Evolutionary conservation across 306 rosid species (phyloP), one percentile per base, ranked within the genome.

Genomic region (Adenanthera pavonina): DNA sequence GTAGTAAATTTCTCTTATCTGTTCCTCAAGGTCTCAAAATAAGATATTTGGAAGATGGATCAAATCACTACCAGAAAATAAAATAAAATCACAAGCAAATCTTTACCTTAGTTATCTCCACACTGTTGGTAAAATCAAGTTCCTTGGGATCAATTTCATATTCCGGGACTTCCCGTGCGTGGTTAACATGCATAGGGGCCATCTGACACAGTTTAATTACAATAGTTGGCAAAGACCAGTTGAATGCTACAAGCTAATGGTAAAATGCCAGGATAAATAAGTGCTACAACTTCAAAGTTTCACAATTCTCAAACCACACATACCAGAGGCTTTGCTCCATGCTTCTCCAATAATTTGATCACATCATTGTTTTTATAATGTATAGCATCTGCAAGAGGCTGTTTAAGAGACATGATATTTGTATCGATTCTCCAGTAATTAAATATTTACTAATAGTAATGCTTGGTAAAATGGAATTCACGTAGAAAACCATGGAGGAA

Each of bases 341-440:
- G 87, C 79, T 88, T 91, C 90, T 96, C 99, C 91, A 96, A 82
- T 60, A 89, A 81, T 78, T 92, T 89, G 85, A 96, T 94, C 64
- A 96, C 97, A 2, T 89, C 93, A 30, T 84, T 81, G 51, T 92
- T 87, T 75, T 92, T 85, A 78, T 93, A 93, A 84, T 78, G 83
- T 74, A 91, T 82, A 38, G 99, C 99, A 92, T 96, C 98, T 54
- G 94, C 94, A 81, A 93, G 91, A 80, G 99, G 98, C 99, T 96
- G 97, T 83, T 78, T 57, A 47, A 75, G 75, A 81, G 74, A 82
- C 48, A 72, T 0, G 40, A 75, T 60, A 81, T 64, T 17, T 56
- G 65, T 53, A 81, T 64, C 15, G 72, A 70, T 46, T 60, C 70
- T 46, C 76, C 67, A 69, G 14, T 17, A 47, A 25, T 62, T 56